These are phyloP conservation scores for Lojkania enalia DNA, from an alignment of 2,329 filamentous ascomycete species.

Conservation along the genomic window DNA sequence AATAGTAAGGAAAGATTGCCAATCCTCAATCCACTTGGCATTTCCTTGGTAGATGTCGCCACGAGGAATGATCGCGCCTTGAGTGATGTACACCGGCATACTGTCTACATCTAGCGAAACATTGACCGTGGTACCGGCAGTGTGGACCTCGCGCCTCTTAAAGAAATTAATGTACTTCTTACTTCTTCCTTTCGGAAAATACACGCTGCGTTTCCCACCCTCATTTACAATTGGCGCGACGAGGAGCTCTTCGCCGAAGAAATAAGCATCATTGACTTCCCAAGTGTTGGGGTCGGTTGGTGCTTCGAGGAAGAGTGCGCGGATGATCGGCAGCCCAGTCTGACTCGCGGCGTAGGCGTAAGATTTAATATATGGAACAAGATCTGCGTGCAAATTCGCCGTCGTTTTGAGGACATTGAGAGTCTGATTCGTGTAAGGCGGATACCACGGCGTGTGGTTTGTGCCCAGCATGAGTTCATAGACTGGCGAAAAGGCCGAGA, in stretches of 20 bases:
- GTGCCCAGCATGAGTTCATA: constrained; percentile 45
- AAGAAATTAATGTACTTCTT: constrained; percentile 40
- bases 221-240: constrained; percentile 39
- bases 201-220: constrained; percentile 32
- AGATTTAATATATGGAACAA: constrained; percentile 41
- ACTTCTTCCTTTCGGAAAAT: constrained; percentile 32
- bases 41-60: constrained; percentile 42
- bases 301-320: constrained; percentile 42
- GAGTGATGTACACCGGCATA: constrained; percentile 39
- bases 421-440: constrained; percentile 32
- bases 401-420: constrained; percentile 37
- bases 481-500: constrained; percentile 42
- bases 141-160: constrained; percentile 25
- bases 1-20: constrained; percentile 33
- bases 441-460: constrained; percentile 43
- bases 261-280: constrained; percentile 33
- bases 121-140: constrained; percentile 22
- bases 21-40: constrained; percentile 39
- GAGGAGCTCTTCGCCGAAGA: constrained; percentile 40
- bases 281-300: constrained; percentile 29
- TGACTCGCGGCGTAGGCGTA: constrained; percentile 33
- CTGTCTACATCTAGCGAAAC: constrained; percentile 23
- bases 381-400: constrained; percentile 34
- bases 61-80: constrained; percentile 38
- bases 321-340: constrained; percentile 38